These are phyloP conservation scores for Diphasiastrum complanatum DNA, from an alignment of 83 land plant genomes.

Conservation along the genomic window DNA sequence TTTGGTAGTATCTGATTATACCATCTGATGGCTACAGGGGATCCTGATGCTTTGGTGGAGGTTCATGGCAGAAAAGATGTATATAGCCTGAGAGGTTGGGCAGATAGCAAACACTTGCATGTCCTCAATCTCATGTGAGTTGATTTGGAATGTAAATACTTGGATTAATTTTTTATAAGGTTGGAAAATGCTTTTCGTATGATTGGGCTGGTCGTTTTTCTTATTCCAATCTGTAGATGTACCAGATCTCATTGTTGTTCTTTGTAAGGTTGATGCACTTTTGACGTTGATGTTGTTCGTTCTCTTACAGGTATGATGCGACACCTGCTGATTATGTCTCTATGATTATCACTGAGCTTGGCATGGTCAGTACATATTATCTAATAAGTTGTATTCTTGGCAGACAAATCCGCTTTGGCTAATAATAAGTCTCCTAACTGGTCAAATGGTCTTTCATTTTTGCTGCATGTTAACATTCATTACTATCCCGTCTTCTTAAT, in stretches of 20 bases:
- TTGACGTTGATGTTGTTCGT: background rate
- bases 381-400: background rate
- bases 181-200: background rate
- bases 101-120: constrained; percentile 60
- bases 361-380: constrained; percentile 61
- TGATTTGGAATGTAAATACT: background rate
- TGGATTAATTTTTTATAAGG: background rate
- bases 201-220: background rate
- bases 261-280: background rate
- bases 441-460: background rate
- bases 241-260: background rate
- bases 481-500: no score
- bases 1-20: background rate
- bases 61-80: constrained; percentile 59
- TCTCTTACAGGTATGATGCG: constrained; percentile 70
- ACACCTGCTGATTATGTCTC: constrained; percentile 95
- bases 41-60: constrained; percentile 70
- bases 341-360: constrained; percentile 87
- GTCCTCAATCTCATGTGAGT: constrained; percentile 78
- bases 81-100: constrained; percentile 50
- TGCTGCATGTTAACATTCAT: no score
- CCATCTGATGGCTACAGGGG: constrained; percentile 45
- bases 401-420: background rate
- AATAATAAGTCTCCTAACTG: background rate
- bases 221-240: background rate